Evolutionary conservation across 805 yeast genomes (phyloP), one percentile per base, ranked within the genome.

Genomic region (Limtongia smithiae): DNA sequence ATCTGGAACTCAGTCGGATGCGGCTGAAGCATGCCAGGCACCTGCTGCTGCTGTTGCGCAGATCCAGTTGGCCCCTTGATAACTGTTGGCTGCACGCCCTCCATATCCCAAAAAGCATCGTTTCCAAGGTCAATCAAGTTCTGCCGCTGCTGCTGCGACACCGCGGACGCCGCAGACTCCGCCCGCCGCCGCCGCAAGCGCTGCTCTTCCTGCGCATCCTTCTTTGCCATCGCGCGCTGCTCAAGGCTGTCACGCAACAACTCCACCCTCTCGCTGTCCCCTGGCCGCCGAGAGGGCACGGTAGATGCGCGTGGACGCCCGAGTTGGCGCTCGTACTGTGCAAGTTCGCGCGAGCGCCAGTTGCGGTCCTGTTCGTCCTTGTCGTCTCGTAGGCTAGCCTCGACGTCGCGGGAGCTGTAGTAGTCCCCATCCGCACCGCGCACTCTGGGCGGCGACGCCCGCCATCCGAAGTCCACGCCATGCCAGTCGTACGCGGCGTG

Each of bases 301-400:
- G 73, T 55, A 80, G 83, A 58, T 90, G 97, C 55, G 84, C 89
- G 1, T 95, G 96, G 1, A 95, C 85, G 60, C 74, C 48, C 18
- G 15, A 20, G 24, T 9, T 31, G 31, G 8, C 6, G n/a, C 2
- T 30, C 25, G 15, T 14, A 18, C 4, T 25, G 18, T 28, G 20
- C 33, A 12, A 25, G 20, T 21, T 27, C 17, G 35, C 18, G 14
- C 25, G n/a, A n/a, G n/a, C n/a, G n/a, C n/a, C n/a, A n/a, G n/a
- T n/a, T n/a, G n/a, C n/a, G n/a, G n/a, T n/a, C n/a, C n/a, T n/a
- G n/a, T n/a, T n/a, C n/a, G n/a, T n/a, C n/a, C 21, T 25, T 4
- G 25, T 17, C n/a, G 28, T 21, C 17, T n/a, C 15, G 21, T 21
- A 22, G 34, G 15, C 22, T 12, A 17, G 27, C 32, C 41, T 21